Evolutionary conservation across 176 grass and related monocot species (phyloP).

Genomic region (Musa beccarii): DNA sequence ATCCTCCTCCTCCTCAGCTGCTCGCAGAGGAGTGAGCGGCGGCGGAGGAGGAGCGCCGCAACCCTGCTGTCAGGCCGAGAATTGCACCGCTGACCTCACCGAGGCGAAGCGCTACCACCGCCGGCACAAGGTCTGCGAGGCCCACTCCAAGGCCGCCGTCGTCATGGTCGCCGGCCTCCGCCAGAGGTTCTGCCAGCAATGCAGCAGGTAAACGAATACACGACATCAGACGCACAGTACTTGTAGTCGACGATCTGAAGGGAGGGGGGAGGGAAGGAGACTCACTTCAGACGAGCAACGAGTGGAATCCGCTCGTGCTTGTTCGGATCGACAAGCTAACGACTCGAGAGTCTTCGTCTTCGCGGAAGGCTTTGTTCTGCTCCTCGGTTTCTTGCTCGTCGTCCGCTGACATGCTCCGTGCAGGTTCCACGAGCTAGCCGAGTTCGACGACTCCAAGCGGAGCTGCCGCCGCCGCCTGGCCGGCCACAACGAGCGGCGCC

Average conservation of each 20-base stretch:
- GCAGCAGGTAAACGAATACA: slow-evolving; percentile 49
- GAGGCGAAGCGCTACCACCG: slow-evolving; percentile 57
- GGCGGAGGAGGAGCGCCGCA: slow-evolving; percentile 4
- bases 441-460: slow-evolving; percentile 64
- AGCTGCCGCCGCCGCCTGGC: slow-evolving; percentile 81
- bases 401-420: not conserved
- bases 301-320: no score
- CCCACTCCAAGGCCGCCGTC: slow-evolving; percentile 53
- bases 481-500: slow-evolving; percentile 78
- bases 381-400: no score
- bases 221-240: no score
- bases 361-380: no score
- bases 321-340: no score
- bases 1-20: not conserved
- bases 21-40: slow-evolving; percentile 12
- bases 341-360: no score
- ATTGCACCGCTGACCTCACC: slow-evolving; percentile 59
- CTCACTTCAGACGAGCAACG: no score
- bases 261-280: no score
- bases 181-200: slow-evolving; percentile 98
- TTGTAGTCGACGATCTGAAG: no score
- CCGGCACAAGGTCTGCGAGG: slow-evolving; percentile 86
- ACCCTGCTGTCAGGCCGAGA: slow-evolving; percentile 63
- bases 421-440: slow-evolving; percentile 81
- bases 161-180: slow-evolving; percentile 69